Evolutionary conservation across 176 grass and related monocot species (phyloP).

Genomic region (Cenchrus americanus): DNA sequence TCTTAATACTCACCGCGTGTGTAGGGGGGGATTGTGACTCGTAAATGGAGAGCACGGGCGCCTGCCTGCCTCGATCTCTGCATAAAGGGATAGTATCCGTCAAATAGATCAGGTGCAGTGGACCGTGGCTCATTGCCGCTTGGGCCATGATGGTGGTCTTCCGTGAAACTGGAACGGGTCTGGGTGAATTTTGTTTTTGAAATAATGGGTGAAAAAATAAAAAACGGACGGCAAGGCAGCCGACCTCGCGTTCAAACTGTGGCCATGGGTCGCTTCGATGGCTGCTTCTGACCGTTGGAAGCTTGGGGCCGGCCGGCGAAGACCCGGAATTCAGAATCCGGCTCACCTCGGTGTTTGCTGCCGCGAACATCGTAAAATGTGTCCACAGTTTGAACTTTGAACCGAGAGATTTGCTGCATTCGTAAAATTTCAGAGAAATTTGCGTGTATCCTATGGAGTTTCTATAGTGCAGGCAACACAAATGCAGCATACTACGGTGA

Average conservation of each 20-base stretch:
- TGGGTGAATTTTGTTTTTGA: not conserved
- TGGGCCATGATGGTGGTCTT: fast-evolving
- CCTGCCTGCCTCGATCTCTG: conserved; percentile 29
- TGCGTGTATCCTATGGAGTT: not conserved
- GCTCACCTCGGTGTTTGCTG: not conserved
- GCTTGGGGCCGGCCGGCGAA: not conserved
- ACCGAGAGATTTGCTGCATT: not conserved
- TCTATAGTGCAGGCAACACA: not conserved
- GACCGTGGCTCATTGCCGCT: fast-evolving
- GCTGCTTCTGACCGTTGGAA: conserved; percentile 41
- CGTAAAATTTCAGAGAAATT: not conserved
- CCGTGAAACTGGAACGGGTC: not conserved
- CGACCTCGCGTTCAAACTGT: conserved; percentile 30
- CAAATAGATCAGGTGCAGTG: not conserved
- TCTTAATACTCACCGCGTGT: fast-evolving
- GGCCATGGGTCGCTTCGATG: not conserved
- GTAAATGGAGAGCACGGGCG: conserved; percentile 8
- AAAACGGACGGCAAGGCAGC: not conserved
- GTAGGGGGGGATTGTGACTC: not conserved
- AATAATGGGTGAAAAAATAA: not conserved
- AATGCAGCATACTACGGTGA: not conserved
- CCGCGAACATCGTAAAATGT: not conserved
- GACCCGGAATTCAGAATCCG: not conserved
- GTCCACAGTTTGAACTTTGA: too few relatives aligned
- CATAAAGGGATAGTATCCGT: not conserved